These are phyloP conservation scores for Cyclotella baltica DNA, from an alignment of 108 stramenopile genomes.

Conservation along the genomic window DNA sequence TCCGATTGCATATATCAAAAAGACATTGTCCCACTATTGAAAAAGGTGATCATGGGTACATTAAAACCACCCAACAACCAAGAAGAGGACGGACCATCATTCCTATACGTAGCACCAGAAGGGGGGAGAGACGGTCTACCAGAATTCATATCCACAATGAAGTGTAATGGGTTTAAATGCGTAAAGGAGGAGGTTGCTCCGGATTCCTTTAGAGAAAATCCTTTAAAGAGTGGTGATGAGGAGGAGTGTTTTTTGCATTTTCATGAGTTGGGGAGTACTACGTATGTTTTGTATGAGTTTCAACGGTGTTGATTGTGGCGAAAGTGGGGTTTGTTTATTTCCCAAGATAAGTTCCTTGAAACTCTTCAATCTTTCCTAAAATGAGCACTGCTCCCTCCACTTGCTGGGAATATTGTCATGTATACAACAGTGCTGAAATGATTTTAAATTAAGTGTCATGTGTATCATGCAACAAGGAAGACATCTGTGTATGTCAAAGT, in stretches of 20 bases:
- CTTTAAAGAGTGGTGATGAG: conserved; percentile 50
- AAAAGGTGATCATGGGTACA: conserved; percentile 64
- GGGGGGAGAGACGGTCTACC: conserved; percentile 39
- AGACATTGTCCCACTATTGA: conserved; percentile 79
- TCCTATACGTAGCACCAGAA: conserved; percentile 38
- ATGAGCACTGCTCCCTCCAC: too few relatives aligned
- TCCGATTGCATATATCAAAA: conserved; percentile 89
- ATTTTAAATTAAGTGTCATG: too few relatives aligned
- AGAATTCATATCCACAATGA: conserved; percentile 37
- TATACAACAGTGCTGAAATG: too few relatives aligned
- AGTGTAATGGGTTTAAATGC: conserved; percentile 25
- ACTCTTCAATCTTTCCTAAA: too few relatives aligned
- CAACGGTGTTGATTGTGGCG: neutral
- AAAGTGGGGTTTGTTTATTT: too few relatives aligned
- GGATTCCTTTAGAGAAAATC: conserved; percentile 38
- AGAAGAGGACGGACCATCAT: conserved; percentile 32
- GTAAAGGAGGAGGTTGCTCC: conserved; percentile 24
- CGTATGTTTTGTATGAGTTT: conserved; percentile 84
- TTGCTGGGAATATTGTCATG: too few relatives aligned
- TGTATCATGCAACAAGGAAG: too few relatives aligned
- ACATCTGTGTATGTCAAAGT: too few relatives aligned
- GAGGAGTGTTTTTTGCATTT: conserved; percentile 85
- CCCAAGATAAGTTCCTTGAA: too few relatives aligned
- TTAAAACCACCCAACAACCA: conserved; percentile 65
- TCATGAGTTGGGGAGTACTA: conserved; percentile 70